Conservation (phyloP, 1,284 basidiomycete species). For the Malassezia furfur region DNA sequence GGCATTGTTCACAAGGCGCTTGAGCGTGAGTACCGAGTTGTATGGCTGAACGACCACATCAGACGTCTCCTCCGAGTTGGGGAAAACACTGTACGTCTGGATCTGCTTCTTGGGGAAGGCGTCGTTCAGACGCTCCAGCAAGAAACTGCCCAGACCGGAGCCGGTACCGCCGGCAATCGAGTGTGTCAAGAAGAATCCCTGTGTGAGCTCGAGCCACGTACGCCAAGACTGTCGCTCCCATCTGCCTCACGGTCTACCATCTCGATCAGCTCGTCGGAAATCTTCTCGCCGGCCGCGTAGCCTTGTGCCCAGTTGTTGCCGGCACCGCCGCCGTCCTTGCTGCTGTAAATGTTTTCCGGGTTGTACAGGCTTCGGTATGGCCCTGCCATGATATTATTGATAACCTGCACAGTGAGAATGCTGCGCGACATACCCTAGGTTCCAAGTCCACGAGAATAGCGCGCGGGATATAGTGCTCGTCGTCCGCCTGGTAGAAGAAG, state of each 20-base stretch:
- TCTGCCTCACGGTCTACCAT: conserved; percentile 98
- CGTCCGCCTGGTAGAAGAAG: conserved; percentile 99
- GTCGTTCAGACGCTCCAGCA: conserved; percentile 91
- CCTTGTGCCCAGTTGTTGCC: conserved; percentile 99
- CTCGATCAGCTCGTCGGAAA: conserved; percentile 96
- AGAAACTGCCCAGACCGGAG: conserved; percentile 90
- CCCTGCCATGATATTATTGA: conserved; percentile 86
- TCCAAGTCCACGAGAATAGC: conserved; percentile 96
- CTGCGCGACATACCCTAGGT: conserved; percentile 60
- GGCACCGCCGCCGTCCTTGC: conserved; percentile 90
- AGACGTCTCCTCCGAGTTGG: conserved; percentile 56
- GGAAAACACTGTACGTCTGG: conserved; percentile 98
- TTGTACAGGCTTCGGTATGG: conserved; percentile 90
- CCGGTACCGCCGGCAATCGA: conserved; percentile 98
- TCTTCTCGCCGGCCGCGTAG: conserved; percentile 67
- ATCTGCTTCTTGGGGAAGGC: conserved; percentile 98
- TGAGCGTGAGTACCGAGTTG: conserved; percentile 85
- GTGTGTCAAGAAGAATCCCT: conserved; percentile 99
- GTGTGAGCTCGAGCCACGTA: conserved; percentile 47
- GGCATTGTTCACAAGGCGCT: conserved; percentile 87
- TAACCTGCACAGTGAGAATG: conserved; percentile 60
- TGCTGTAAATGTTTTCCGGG: conserved; percentile 93
- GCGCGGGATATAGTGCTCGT: conserved; percentile 96
- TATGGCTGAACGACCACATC: conserved; percentile 75
- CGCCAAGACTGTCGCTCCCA: conserved; percentile 93